A percentile compares a stretch with the other conserved stretches of the same genome.
phyloP scores from a whole-genome alignment of 2,329 filamentous ascomycete genomes.

The Paecilomyces variotii region DNA sequence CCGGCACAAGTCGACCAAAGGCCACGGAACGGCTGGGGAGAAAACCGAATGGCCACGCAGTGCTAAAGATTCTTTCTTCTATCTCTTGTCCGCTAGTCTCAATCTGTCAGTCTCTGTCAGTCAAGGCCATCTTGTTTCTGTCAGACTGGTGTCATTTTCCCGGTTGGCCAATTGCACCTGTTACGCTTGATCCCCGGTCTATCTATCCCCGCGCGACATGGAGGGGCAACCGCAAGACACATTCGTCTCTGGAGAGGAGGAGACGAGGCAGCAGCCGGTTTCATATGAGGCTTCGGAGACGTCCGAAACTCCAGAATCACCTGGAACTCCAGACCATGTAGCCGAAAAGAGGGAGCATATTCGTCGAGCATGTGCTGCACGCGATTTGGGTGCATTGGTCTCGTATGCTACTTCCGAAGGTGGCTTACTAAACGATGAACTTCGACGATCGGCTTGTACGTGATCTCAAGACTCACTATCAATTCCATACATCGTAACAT shows the following conservation, averaged over 20 bases:
- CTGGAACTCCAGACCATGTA: slow-evolving; percentile 2
- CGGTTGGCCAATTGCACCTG: neutral
- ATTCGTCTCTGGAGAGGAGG: neutral
- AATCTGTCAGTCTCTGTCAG: neutral
- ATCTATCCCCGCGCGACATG: neutral
- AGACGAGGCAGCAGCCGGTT: neutral
- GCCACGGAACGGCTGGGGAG: neutral
- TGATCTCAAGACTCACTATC: slow-evolving; percentile 15
- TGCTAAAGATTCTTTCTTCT: neutral
- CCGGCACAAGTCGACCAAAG: neutral
- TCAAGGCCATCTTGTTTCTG: neutral
- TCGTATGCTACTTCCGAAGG: slow-evolving; percentile 54
- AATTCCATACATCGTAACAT: slow-evolving; percentile 8
- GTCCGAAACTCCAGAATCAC: neutral
- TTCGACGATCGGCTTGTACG: slow-evolving; percentile 73
- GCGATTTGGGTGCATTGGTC: slow-evolving; percentile 50
- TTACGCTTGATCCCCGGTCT: neutral
- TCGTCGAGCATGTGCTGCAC: slow-evolving; percentile 51
- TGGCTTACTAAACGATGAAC: slow-evolving; percentile 58
- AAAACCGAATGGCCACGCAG: neutral
- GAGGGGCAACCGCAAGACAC: neutral
- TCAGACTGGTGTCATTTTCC: neutral
- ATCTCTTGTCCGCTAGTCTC: neutral
- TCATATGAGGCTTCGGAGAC: neutral
- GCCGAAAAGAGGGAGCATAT: slow-evolving; percentile 42